Base-by-base conservation (phyloP, 1,139 yeast species). In the Zygoascus hellenicus region DNA sequence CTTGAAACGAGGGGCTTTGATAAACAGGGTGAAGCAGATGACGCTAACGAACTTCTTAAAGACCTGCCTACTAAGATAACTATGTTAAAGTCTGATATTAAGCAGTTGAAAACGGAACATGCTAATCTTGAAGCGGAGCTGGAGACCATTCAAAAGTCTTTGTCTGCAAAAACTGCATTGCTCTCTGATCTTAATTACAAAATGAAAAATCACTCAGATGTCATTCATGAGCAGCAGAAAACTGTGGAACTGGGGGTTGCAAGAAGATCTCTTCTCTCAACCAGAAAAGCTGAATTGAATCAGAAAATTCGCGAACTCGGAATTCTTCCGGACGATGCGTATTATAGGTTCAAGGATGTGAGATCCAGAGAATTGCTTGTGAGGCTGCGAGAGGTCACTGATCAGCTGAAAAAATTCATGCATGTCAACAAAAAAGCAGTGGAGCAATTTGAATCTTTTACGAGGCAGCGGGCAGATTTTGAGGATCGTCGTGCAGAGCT, bases 381-480 rank as follows among this genome's bases (percentile, higher is more conserved):
- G n/a, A 69, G 75, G 49, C 71, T 88, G 54, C 81, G 78, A 49
- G 66, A 67, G 36, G 75, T 81, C 5, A 80, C 82, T 45, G 77
- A 76, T 38, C 77, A 76, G 32, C 70, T 89, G 40, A 75, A 77
- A 36, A 75, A 79, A 56, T 84, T 78, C 63, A 77, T 79, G 17
- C 95, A 88, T 63, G 86, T 92, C 49, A 92, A 92, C 67, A 86
- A 85, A 61, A 86, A 88, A 60, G 97, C 98, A 0, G 72, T 86
- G 57, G 97, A 90, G 59, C 96, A 92, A 62, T 87, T 76, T 62
- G 71, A 75, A 48, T 81, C 78, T 38, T 90, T 89, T 62, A 78
- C 85, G 13, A 79, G 76, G 52, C 94, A 89, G 62, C 74, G 85
- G 48, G 83, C 79, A 44, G 83, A 81, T 6, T 70, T 89, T 53